A percentile compares a stretch with the other conserved stretches of the same genome.
phyloP scores from a whole-genome alignment of 306 rosid genomes.

The Adenanthera pavonina region DNA sequence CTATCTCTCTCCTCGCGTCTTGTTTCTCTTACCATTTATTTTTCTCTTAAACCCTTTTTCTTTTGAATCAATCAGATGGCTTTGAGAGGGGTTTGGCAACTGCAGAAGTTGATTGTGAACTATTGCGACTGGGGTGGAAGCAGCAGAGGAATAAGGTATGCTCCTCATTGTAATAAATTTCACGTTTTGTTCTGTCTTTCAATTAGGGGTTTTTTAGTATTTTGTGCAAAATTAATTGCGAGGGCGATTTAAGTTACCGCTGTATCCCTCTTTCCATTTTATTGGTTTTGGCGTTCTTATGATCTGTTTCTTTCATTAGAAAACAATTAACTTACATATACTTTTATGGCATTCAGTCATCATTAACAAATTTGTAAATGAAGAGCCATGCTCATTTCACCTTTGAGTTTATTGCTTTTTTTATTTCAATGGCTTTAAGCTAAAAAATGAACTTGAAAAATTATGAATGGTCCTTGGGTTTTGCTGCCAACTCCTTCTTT shows the following conservation, averaged over 20 bases:
- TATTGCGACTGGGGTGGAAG: constrained; percentile 91
- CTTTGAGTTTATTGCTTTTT: background rate
- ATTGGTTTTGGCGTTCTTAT: background rate
- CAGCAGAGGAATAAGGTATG: constrained; percentile 86
- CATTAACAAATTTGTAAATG: background rate
- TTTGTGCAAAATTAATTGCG: background rate
- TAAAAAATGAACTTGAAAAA: too few relatives aligned
- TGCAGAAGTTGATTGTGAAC: constrained; percentile 79
- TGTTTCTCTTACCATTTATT: background rate
- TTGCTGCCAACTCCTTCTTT: background rate
- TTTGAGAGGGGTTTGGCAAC: constrained; percentile 89
- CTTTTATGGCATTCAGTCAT: background rate
- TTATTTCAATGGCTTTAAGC: background rate
- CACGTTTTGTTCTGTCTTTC: background rate
- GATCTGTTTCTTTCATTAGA: background rate
- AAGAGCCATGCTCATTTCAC: background rate
- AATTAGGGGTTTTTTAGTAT: constrained; percentile 14
- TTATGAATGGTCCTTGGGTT: background rate
- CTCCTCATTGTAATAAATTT: background rate
- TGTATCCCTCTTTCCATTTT: background rate
- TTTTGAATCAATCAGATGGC: constrained; percentile 60
- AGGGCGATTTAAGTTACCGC: background rate
- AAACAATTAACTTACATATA: background rate
- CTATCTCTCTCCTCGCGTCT: background rate
- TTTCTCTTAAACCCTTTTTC: background rate